Conservation (phyloP, 2,329 filamentous ascomycete genomes). For the Ceratocystiopsis minuta region DNA sequence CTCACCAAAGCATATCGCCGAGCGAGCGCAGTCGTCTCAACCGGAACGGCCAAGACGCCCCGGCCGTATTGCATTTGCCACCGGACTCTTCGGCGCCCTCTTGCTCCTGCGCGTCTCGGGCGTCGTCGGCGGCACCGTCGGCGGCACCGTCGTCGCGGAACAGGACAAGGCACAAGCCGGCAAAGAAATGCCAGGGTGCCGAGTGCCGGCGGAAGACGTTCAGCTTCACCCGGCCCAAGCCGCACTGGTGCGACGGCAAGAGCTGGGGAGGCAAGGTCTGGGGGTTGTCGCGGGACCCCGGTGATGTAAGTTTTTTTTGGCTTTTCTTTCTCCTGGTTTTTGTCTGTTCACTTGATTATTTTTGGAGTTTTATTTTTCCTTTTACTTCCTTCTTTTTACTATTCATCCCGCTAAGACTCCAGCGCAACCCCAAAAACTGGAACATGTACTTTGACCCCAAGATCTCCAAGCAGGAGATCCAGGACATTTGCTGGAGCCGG, state of each 20-base stretch:
- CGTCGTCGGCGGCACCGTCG: too few species aligned
- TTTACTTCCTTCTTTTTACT: too few species aligned
- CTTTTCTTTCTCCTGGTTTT: too few species aligned
- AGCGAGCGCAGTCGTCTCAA: too few species aligned
- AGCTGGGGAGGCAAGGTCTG: conserved; percentile 8
- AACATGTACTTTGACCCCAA: conserved; percentile 6
- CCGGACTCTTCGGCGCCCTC: not conserved
- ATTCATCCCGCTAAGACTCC: not conserved
- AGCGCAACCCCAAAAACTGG: conserved; percentile 4
- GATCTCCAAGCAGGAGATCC: conserved; percentile 1
- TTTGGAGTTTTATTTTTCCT: too few species aligned
- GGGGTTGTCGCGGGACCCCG: conserved; percentile 3
- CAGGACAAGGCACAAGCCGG: not conserved
- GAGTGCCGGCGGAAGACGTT: conserved; percentile 3
- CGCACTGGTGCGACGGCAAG: conserved; percentile 9
- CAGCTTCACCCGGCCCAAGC: not conserved
- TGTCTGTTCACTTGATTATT: too few species aligned
- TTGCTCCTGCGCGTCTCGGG: not conserved
- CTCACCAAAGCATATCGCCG: too few species aligned
- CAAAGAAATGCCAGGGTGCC: not conserved
- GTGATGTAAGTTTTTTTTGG: conserved; percentile 1
- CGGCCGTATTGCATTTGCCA: too few species aligned
- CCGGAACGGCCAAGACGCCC: too few species aligned
- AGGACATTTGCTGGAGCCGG: conserved; percentile 2
- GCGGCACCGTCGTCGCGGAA: not conserved